phyloP scores from a whole-genome alignment of 768 basidiomycete genomes.

The Suillus variegatus region DNA sequence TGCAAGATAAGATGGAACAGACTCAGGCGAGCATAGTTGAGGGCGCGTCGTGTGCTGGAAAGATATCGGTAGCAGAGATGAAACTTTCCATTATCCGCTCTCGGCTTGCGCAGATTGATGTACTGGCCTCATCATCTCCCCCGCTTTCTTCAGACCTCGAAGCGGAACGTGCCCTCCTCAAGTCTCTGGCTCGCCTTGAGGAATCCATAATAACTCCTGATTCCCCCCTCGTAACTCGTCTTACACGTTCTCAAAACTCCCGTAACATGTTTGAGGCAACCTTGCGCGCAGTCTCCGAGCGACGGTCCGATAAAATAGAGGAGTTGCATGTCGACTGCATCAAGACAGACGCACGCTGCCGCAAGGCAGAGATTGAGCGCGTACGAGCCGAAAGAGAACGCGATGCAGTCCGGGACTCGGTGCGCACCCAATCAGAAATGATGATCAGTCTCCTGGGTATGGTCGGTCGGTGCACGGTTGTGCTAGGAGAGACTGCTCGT shows the following conservation, averaged over 20 bases:
- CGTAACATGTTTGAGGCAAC: slow-evolving; percentile 84
- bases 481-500: slow-evolving; percentile 60
- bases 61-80: slow-evolving; percentile 66
- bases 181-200: slow-evolving; percentile 67
- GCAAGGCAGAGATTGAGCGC: slow-evolving; percentile 71
- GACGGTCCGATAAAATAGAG: slow-evolving; percentile 78
- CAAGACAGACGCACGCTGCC: slow-evolving; percentile 65
- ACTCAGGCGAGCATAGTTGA: slow-evolving; percentile 71
- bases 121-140: slow-evolving; percentile 34
- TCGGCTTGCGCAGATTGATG: slow-evolving; percentile 60
- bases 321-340: slow-evolving; percentile 68
- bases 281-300: slow-evolving; percentile 78
- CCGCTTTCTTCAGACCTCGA: slow-evolving; percentile 58
- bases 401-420: slow-evolving; percentile 61
- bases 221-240: slow-evolving; percentile 56
- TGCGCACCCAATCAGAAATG: slow-evolving; percentile 64
- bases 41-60: slow-evolving; percentile 73
- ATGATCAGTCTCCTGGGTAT: slow-evolving; percentile 77
- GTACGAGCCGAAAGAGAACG: slow-evolving; percentile 66
- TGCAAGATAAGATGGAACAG: slow-evolving; percentile 71
- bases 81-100: slow-evolving; percentile 65
- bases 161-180: slow-evolving; percentile 71
- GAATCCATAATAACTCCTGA: slow-evolving; percentile 63
- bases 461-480: slow-evolving; percentile 75
- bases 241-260: slow-evolving; percentile 74